Evolutionary conservation across 495 filamentous ascomycete genomes (phyloP).

Genomic region (Neurospora sublineolata): DNA sequence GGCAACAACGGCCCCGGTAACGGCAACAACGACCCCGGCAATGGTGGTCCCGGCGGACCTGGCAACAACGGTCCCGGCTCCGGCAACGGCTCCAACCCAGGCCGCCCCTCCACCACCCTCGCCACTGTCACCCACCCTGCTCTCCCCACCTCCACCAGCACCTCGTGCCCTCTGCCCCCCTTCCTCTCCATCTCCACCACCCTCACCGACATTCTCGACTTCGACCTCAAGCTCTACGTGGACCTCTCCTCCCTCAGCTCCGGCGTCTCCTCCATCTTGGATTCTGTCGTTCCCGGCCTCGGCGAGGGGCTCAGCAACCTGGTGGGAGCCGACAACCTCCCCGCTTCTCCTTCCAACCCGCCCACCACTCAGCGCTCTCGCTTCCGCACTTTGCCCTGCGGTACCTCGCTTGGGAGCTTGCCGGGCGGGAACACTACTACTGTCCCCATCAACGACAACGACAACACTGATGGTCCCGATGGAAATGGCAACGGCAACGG

Average conservation of each 20-base stretch:
- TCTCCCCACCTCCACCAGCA: neutral
- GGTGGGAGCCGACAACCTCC: neutral
- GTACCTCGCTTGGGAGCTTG: neutral
- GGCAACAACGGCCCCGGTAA: neutral
- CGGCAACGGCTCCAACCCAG: neutral
- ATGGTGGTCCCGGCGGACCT: neutral
- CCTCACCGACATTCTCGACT: slow-evolving; percentile 1
- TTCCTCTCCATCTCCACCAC: neutral
- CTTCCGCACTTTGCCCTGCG: neutral
- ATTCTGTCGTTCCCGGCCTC: neutral
- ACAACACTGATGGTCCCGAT: neutral
- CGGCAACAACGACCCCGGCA: neutral
- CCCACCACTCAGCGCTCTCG: slow-evolving; percentile 1
- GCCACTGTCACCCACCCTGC: neutral
- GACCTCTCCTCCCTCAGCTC: slow-evolving; percentile 2
- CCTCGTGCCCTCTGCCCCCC: neutral
- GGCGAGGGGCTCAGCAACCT: neutral
- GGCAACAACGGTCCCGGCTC: neutral
- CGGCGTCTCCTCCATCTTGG: neutral
- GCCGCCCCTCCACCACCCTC: neutral
- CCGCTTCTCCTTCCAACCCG: neutral
- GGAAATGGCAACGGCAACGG: neutral
- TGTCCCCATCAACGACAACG: neutral
- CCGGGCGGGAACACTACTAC: slow-evolving; percentile 2
- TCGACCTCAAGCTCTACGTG: slow-evolving; percentile 6